Conservation (phyloP, 106 monocot genomes). For the Dendrobium nobile region DNA sequence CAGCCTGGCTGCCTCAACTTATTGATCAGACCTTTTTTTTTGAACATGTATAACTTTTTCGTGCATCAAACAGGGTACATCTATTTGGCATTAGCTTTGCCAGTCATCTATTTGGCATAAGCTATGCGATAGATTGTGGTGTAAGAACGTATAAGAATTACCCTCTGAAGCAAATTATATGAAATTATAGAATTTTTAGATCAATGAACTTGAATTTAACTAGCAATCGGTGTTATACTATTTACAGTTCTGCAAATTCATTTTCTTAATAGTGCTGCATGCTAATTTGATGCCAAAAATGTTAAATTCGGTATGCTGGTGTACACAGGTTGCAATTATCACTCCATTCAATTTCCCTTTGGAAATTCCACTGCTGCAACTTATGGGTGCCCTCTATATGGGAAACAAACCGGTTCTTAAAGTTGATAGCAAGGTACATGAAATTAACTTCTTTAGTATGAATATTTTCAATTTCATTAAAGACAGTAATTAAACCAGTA, state of each 20-base stretch:
- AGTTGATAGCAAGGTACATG: constrained; percentile 90
- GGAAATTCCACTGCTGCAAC: constrained; percentile 86
- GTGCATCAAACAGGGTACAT: neutral
- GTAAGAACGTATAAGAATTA: neutral
- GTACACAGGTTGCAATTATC: constrained; percentile 78
- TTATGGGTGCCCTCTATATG: constrained; percentile 99
- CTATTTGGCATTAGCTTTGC: neutral
- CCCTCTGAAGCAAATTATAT: neutral
- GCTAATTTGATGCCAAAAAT: neutral
- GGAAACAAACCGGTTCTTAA: constrained; percentile 94
- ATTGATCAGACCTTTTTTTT: neutral
- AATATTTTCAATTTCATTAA: neutral
- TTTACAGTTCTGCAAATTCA: constrained; percentile 1
- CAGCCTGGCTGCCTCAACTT: too few relatives aligned
- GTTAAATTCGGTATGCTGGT: neutral
- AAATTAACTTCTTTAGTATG: neutral
- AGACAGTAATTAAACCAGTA: neutral
- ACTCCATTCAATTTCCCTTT: constrained; percentile 96
- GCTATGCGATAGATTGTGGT: neutral
- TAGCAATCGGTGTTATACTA: neutral
- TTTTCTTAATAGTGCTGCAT: neutral
- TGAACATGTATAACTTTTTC: neutral
- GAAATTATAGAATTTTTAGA: neutral
- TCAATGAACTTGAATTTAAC: neutral
- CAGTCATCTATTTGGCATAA: neutral